These are phyloP conservation scores for Rhododendron griersonianum DNA, from an alignment of 148 eudicot species.

Conservation along the genomic window DNA sequence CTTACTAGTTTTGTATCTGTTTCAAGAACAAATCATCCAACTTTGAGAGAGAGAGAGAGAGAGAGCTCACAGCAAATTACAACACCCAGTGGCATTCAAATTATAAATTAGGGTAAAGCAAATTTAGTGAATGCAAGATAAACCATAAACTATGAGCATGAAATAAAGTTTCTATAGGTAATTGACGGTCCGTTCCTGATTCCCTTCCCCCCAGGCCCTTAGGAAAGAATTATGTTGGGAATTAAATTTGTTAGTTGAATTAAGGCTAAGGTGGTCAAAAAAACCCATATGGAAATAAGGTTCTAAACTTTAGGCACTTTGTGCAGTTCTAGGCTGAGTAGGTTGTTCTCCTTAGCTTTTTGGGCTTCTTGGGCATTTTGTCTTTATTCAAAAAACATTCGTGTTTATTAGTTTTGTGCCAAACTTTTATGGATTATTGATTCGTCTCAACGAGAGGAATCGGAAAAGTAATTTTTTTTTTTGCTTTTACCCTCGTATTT, in stretches of 20 bases:
- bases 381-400: no score
- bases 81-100: not conserved
- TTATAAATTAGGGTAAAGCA: not conserved
- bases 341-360: no score
- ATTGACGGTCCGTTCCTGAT: not conserved
- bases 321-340: not conserved
- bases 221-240: not conserved
- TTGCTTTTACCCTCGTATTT: no score
- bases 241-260: not conserved
- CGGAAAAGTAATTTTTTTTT: no score
- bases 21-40: not conserved
- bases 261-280: not conserved
- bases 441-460: no score
- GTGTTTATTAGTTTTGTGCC: no score
- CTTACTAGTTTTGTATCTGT: not conserved
- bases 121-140: not conserved
- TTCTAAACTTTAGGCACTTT: not conserved
- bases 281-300: not conserved
- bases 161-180: not conserved
- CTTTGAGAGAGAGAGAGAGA: constrained; percentile 5
- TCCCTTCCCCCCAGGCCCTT: not conserved
- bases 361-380: no score
- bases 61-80: not conserved
- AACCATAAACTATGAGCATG: not conserved
- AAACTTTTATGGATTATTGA: no score